phyloP scores from a whole-genome alignment of 1,284 basidiomycete species.

The Schizophyllum amplum region DNA sequence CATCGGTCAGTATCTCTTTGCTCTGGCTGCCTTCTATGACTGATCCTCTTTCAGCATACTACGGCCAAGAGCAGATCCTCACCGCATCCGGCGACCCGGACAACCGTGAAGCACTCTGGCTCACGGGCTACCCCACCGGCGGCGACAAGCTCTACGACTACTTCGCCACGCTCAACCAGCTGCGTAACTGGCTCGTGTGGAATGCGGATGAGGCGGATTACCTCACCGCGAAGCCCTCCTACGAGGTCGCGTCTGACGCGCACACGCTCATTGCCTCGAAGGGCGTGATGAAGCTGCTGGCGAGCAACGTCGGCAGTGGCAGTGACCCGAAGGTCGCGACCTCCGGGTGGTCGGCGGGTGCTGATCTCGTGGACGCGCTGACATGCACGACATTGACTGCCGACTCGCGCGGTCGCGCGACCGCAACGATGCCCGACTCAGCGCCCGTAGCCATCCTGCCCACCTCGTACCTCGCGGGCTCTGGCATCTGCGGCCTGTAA shows the following conservation, averaged over 20 bases:
- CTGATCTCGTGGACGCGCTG: conserved; percentile 52
- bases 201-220: not conserved
- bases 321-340: conserved; percentile 27
- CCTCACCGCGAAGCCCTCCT: conserved; percentile 1
- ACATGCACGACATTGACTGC: conserved; percentile 31
- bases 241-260: conserved; percentile 1
- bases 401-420: conserved; percentile 1
- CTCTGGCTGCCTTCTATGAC: not conserved
- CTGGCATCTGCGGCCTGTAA: conserved; percentile 9
- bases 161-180: conserved; percentile 10
- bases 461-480: conserved; percentile 2
- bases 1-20: conserved; percentile 18
- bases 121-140: conserved; percentile 30
- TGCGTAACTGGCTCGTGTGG: conserved; percentile 7
- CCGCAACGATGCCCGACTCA: conserved; percentile 1
- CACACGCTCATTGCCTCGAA: conserved; percentile 27
- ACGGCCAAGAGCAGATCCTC: conserved; percentile 65
- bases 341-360: conserved; percentile 33
- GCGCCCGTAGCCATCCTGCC: conserved; percentile 12
- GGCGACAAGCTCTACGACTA: conserved; percentile 40
- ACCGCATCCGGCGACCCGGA: conserved; percentile 42
- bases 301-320: conserved; percentile 53
- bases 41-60: conserved; percentile 35
- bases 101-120: conserved; percentile 54
- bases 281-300: conserved; percentile 52